Conservation (phyloP, 2,329 filamentous ascomycete genomes). For the Botrytis hyacinthi region DNA sequence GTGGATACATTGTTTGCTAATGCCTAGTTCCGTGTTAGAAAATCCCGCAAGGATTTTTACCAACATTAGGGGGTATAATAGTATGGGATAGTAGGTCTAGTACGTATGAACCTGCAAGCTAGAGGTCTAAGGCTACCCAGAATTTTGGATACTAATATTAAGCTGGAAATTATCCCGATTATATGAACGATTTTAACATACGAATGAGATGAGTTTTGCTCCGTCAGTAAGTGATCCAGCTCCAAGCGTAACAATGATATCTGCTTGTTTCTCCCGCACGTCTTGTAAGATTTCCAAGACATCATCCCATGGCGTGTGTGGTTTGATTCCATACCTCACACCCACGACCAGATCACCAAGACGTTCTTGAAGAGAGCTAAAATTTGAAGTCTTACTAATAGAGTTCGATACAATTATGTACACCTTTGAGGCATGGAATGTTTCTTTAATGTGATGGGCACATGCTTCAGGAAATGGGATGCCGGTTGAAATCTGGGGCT, state of each 20-base stretch:
- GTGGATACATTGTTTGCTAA: constrained; percentile 31
- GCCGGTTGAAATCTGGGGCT: constrained; percentile 23
- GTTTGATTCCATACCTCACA: constrained; percentile 37
- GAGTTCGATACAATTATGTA: constrained; percentile 39
- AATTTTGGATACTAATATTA: background rate
- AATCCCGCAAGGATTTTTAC: background rate
- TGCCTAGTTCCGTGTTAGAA: constrained; percentile 23
- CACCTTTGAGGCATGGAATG: constrained; percentile 33
- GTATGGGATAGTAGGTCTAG: background rate
- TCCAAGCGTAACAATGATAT: constrained; percentile 39
- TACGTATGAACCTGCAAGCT: background rate
- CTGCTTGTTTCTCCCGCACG: constrained; percentile 29
- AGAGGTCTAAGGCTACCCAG: background rate
- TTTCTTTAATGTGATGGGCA: constrained; percentile 35
- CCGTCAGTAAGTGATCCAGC: constrained; percentile 39
- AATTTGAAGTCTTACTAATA: constrained; percentile 37
- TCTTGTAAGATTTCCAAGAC: constrained; percentile 37
- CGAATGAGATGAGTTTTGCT: constrained; percentile 37
- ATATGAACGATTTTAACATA: constrained; percentile 22
- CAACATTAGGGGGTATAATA: background rate
- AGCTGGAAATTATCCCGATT: background rate
- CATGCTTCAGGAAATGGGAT: constrained; percentile 24
- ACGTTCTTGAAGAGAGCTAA: constrained; percentile 30
- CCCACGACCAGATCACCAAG: constrained; percentile 35
- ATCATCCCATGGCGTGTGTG: constrained; percentile 39